Evolutionary conservation across 768 basidiomycete genomes (phyloP).

Genomic region (Austroboletus eburneus): DNA sequence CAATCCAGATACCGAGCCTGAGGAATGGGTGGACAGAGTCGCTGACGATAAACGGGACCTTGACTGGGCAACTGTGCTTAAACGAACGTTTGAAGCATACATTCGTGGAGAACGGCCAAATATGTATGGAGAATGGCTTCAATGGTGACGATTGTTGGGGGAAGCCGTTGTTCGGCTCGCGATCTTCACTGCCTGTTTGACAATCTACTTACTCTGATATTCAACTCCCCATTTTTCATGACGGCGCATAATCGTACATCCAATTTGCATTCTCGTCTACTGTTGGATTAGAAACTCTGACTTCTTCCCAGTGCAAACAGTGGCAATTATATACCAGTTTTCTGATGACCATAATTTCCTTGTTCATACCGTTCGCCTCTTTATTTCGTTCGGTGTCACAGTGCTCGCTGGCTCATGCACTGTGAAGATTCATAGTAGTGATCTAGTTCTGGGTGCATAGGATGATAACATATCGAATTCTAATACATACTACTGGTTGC

Average conservation of each 20-base stretch:
- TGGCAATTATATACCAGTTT: conserved; percentile 28
- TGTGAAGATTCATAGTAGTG: conserved; percentile 3
- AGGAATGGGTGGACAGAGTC: conserved; percentile 40
- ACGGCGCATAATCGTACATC: conserved; percentile 25
- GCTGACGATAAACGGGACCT: conserved; percentile 75
- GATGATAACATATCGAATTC: conserved; percentile 24
- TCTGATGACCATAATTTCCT: conserved; percentile 23
- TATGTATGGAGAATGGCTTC: conserved; percentile 87
- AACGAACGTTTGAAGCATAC: conserved; percentile 92
- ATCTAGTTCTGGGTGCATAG: conserved; percentile 15
- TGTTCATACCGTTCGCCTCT: conserved; percentile 23
- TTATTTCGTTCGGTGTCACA: conserved; percentile 18
- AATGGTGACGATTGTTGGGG: conserved; percentile 36
- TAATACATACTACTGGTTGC: too few species aligned
- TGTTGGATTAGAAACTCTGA: conserved; percentile 30
- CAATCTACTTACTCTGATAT: conserved; percentile 31
- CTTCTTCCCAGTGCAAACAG: conserved; percentile 23
- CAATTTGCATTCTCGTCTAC: conserved; percentile 24
- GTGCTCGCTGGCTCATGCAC: conserved; percentile 15
- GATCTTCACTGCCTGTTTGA: conserved; percentile 12
- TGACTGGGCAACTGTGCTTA: conserved; percentile 91
- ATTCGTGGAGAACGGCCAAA: conserved; percentile 89
- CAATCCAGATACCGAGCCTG: conserved; percentile 29
- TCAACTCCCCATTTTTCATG: conserved; percentile 20
- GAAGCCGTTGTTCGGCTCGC: conserved; percentile 3